Base-by-base conservation (phyloP, 2,329 filamentous ascomycete genomes). In the Ascochyta viciae-villosae region DNA sequence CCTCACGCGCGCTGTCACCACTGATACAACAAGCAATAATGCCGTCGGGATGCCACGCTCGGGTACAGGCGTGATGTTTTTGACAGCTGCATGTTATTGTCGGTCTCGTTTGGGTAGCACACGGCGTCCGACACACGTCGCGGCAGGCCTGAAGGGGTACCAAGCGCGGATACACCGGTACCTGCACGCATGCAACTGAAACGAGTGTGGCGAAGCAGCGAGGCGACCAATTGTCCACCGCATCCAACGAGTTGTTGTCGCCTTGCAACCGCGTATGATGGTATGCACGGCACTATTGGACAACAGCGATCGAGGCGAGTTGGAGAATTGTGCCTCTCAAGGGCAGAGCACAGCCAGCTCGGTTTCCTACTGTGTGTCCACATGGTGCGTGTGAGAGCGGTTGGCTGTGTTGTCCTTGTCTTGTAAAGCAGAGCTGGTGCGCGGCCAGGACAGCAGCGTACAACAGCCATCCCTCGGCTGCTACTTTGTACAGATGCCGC, bases 51-150 rank as follows among this genome's bases (percentile, higher is more conserved):
- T 49, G 49, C 48, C 54, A 57, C 54, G 29, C 23, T 26, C 35
- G 37, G 29, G 34, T 13, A 49, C 31, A 40, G 39, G 44, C 34
- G 48, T 49, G 34, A 53, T 45, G 29, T 16, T 52, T 44, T 44
- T 47, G 47, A 51, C 48, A 51, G 37, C 39, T 38, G 47, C 44
- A 27, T 41, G 34, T 24, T 29, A 29, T 44, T 9, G 38, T 38
- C 49, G 54, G 54, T 44, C 54, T 53, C 26, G 34, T 57, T 33
- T 52, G 27, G 39, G 54, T 57, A 16, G 38, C 24, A 51, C 53
- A 51, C 47, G 53, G 53, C n/a, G 47, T 34, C 53, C 47, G 47
- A 50, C 29, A 24, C 51, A 46, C n/a, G 45, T 24, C 29, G 29
- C 44, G 24, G 50, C 33, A 19, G 24, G 34, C 47, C 42, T 38